Percentiles rank a stretch among this genome's conserved stretches.
Evolutionary conservation across 2,329 filamentous ascomycete genomes (phyloP).

Genomic region (Kalaharituber pfeilii): DNA sequence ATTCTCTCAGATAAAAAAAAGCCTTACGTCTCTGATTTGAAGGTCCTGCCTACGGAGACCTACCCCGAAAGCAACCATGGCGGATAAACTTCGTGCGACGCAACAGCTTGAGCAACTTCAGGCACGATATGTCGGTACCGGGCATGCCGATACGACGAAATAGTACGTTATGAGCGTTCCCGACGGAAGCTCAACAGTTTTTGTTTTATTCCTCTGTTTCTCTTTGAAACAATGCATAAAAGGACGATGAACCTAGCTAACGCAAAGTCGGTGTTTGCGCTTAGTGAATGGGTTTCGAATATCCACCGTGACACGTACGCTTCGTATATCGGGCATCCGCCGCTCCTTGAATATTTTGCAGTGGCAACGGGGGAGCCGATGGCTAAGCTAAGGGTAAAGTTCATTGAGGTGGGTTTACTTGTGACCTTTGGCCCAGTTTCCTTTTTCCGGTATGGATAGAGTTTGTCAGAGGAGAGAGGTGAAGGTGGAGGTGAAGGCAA

Average conservation of each 20-base stretch:
- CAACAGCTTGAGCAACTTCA: constrained; percentile 96
- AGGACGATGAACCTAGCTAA: background rate
- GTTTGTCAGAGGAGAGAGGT: background rate
- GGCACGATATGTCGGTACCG: constrained; percentile 87
- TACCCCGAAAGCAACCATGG: constrained; percentile 32
- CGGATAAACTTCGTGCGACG: constrained; percentile 92
- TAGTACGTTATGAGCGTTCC: constrained; percentile 33
- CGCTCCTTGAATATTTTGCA: constrained; percentile 72
- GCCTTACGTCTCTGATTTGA: too few relatives aligned
- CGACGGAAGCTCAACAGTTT: background rate
- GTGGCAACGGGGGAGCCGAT: constrained; percentile 74
- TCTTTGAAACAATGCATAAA: background rate
- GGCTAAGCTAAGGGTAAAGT: constrained; percentile 58
- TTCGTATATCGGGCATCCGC: constrained; percentile 75
- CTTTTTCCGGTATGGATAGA: background rate
- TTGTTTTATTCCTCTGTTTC: background rate
- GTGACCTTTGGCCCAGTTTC: too few relatives aligned
- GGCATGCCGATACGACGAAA: constrained; percentile 88
- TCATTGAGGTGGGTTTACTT: constrained; percentile 48
- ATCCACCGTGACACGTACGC: constrained; percentile 86
- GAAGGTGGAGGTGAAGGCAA: background rate
- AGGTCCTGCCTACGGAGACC: too few relatives aligned
- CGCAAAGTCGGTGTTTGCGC: background rate
- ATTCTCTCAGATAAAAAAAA: too few relatives aligned
- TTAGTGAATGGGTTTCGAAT: constrained; percentile 74